Evolutionary conservation across 2,329 filamentous ascomycete genomes (phyloP).

Genomic region (Apiospora hydei): DNA sequence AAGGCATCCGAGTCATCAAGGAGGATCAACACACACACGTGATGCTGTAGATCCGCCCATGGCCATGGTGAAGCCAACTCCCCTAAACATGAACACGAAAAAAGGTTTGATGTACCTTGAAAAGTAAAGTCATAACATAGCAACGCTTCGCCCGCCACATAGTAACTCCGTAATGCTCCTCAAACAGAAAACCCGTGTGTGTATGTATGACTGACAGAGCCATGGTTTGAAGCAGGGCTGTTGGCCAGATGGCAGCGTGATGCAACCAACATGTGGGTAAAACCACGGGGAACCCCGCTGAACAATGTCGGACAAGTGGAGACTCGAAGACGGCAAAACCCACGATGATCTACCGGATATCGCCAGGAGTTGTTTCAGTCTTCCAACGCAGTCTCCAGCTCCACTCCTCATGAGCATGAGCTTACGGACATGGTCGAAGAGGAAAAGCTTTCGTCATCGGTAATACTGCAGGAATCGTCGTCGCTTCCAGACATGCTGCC

Average conservation of each 20-base stretch:
- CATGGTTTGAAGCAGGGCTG: not conserved
- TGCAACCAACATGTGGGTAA: conserved; percentile 9
- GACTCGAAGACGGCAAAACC: not conserved
- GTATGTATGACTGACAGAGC: not conserved
- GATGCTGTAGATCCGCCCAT: conserved; percentile 1
- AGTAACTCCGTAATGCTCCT: conserved; percentile 14
- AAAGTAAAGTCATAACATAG: conserved; percentile 8
- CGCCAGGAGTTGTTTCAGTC: conserved; percentile 13
- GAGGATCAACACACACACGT: conserved; percentile 7
- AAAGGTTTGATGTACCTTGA: not conserved
- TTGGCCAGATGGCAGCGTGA: conserved; percentile 1
- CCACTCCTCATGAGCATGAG: not conserved
- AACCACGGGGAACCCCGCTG: not conserved
- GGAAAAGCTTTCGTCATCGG: conserved; percentile 11
- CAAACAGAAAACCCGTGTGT: not conserved
- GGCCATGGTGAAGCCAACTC: not conserved
- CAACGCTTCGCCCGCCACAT: conserved; percentile 16
- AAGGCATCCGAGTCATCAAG: conserved; percentile 13
- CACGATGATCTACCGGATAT: conserved; percentile 16
- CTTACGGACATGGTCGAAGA: conserved; percentile 12
- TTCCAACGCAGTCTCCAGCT: not conserved
- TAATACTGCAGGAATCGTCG: conserved; percentile 35
- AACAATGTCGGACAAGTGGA: conserved; percentile 3
- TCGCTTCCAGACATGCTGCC: conserved; percentile 63
- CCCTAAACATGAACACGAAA: conserved; percentile 18